Conservation (phyloP, 2,329 filamentous ascomycete species). For the Neonectria punicea region DNA sequence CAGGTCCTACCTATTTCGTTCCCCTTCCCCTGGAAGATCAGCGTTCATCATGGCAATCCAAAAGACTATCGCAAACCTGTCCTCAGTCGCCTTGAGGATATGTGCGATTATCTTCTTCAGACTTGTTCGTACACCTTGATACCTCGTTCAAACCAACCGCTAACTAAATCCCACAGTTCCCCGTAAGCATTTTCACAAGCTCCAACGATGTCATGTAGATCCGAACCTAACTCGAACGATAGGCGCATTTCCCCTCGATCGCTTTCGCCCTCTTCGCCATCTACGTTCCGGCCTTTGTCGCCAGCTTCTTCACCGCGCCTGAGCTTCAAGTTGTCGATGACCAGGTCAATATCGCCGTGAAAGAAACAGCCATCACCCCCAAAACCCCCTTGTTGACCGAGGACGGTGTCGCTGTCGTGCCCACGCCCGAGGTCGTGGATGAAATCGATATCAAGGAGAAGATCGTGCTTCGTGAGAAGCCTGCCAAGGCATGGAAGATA, state of each 20-base stretch:
- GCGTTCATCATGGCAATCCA: conserved; percentile 46
- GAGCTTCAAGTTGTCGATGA: conserved; percentile 69
- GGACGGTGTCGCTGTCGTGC: conserved; percentile 43
- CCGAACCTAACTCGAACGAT: conserved; percentile 23
- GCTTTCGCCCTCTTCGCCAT: conserved; percentile 72
- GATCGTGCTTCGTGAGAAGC: conserved; percentile 66
- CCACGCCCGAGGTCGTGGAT: conserved; percentile 52
- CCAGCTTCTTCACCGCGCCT: conserved; percentile 66
- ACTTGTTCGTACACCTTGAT: conserved; percentile 44
- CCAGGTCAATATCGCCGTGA: conserved; percentile 66
- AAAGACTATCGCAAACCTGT: conserved; percentile 45
- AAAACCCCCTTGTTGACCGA: conserved; percentile 45
- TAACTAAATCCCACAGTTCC: conserved; percentile 46
- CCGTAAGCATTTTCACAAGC: conserved; percentile 42
- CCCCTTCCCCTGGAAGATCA: conserved; percentile 21
- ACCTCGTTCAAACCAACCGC: conserved; percentile 1
- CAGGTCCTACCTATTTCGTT: conserved; percentile 9
- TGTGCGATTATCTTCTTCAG: conserved; percentile 51
- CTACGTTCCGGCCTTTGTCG: conserved; percentile 72
- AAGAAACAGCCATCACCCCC: conserved; percentile 53
- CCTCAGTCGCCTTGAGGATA: conserved; percentile 52
- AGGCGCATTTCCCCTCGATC: conserved; percentile 60
- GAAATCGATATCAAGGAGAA: conserved; percentile 73
- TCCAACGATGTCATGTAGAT: conserved; percentile 19
- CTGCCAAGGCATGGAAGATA: conserved; percentile 68